A percentile compares a stretch with the other conserved stretches of the same genome.
Conservation (phyloP, 2,329 filamentous ascomycete genomes). For the Aspergillus quadricinctus region DNA sequence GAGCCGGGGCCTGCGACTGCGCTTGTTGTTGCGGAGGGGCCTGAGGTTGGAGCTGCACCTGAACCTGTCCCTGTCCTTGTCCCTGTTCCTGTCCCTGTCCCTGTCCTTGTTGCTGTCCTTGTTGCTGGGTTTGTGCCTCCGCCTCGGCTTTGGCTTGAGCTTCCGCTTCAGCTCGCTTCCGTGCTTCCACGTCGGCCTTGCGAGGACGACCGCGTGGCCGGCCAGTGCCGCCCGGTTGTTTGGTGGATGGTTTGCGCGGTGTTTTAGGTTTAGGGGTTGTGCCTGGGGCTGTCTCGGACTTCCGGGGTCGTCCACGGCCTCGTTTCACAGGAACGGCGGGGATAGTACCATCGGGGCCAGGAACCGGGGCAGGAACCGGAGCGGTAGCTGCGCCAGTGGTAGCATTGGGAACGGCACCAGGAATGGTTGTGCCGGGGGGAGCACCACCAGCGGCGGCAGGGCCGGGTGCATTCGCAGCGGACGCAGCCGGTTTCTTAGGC, state of each 20-base stretch:
- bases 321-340: constrained; percentile 15
- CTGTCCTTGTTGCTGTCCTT: constrained; percentile 1
- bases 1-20: constrained; percentile 7
- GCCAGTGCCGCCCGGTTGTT: constrained; percentile 24
- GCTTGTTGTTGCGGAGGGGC: constrained; percentile 17
- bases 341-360: constrained; percentile 14
- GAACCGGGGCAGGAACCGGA: constrained; percentile 1
- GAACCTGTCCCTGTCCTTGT: constrained; percentile 3
- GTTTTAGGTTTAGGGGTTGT: constrained; percentile 17
- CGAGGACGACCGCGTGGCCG: constrained; percentile 32
- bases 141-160: constrained; percentile 12
- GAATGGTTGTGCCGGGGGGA: background rate
- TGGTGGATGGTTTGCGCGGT: constrained; percentile 13
- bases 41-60: constrained; percentile 1
- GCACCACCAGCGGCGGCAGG: background rate
- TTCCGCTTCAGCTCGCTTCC: constrained; percentile 18
- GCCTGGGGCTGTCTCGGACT: constrained; percentile 15
- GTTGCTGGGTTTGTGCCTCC: constrained; percentile 2
- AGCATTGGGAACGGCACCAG: background rate
- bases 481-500: constrained; percentile 11
- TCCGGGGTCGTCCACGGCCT: constrained; percentile 21
- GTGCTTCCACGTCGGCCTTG: constrained; percentile 30
- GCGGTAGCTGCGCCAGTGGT: background rate
- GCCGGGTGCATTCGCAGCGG: background rate
- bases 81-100: constrained; percentile 3